Base-by-base conservation (phyloP, 176 grass and related monocot genomes). In the Triticum aestivum region DNA sequence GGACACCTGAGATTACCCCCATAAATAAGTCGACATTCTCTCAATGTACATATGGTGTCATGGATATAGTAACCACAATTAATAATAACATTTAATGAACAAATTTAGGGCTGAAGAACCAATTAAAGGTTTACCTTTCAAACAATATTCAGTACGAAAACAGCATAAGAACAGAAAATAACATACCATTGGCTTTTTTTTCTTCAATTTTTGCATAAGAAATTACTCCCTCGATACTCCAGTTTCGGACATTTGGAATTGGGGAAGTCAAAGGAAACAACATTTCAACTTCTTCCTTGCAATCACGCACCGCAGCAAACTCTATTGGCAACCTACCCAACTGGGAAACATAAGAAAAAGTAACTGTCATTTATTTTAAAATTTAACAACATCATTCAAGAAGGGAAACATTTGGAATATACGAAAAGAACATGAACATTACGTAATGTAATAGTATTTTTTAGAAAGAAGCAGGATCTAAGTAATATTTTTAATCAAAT, bases 151-250 rank as follows among this genome's bases (percentile, higher is more conserved):
- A 52, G 26, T 27, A 18, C 3, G 8, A 30, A 75, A 30, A 52
- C 14, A 75, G 26, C 73, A 75, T 11, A 18, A 35, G 44, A 66
- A 11, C 14, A 27, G 34, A 81, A 7, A 52, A 52, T 52, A 52
- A 2, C 75, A 65, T 84, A 89, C 87, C 82, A 84, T n/a, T 65
- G 87, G 67, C 14, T 77, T 84, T 74, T 73, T 73, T 6, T 18
- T 39, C 15, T 73, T 84, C 24, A 29, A 3, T 30, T 78, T 86
- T 89, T 23, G 65, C 84, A 86, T 86, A 11, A 78, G 83, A 70
- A 65, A 86, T 90, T 86, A 90, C 42, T 24, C 88, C 88, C 62
- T 90, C 84, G 21, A 90, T 6, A 72, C 70, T 90, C 84, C 84
- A 90, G 54, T 82, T 80, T 82, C 1, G 11, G 38, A 90, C 52